Evolutionary conservation across 192 early-diverging fungal genomes (phyloP), one percentile per base, ranked within the genome.

Genomic region (Backusella circina): DNA sequence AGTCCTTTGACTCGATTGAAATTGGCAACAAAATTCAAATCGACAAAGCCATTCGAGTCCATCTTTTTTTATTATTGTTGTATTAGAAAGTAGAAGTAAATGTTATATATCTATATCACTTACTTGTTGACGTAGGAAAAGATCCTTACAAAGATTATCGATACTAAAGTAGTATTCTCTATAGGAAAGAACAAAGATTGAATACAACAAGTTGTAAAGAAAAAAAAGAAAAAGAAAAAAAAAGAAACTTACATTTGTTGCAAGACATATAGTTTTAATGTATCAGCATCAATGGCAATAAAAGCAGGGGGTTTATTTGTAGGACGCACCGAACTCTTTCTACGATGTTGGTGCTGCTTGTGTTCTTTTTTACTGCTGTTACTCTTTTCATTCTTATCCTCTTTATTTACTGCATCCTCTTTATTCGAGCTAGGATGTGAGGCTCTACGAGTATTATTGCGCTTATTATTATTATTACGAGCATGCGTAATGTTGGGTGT

Each of bases 71-170:
- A 37, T 1, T 1, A 37, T 37, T 37, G 10, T 0, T 6, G 36
- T 37, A 37, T 39, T 41, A 41, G 18, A 15, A 47, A 47, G 5
- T 5, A 47, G 15, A 47, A 47, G 4, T 18, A 47, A 2, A 47
- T n/a, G 16, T 47, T 39, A 41, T 37, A 37, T 37, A 37, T 37
- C 6, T 37, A n/a, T 50, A 18, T 50, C 47, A 18, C 21, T 51
- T 61, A 61, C 54, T 28, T 86, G 81, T 32, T 70, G 85, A 65
- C 98, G 91, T 86, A 99, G 94, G 81, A 88, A 99, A 26, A 98
- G 87, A 82, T 99, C 98, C 71, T 93, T 94, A 90, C 95, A 96
- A 67, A 99, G 86, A 77, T 99, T 99, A 57, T 98, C 97, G 61
- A 98, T 89, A 65, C 94, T 96, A 77, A 98, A 98, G 86, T 99